Evolutionary conservation across 73 alveolate genomes (phyloP).

Genomic region (Tetrahymena malaccensis): DNA sequence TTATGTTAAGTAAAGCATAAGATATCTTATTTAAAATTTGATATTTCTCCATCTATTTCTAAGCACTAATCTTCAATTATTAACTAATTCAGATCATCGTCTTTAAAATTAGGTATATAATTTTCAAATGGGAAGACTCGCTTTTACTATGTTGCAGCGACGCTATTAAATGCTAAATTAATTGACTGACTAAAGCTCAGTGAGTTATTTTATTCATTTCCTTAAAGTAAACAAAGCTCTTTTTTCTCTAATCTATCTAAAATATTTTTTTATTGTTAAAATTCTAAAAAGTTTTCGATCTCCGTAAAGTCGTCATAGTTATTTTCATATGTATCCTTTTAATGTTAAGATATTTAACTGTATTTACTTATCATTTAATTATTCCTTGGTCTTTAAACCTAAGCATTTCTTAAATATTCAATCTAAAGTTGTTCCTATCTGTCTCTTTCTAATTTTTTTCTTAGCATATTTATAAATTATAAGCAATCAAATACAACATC

Average conservation of each 20-base stretch:
- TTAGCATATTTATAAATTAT: not conserved
- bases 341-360: not conserved
- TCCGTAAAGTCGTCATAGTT: not conserved
- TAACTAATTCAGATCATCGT: not conserved
- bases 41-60: not conserved
- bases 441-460: not conserved
- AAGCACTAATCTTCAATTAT: not conserved
- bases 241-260: not conserved
- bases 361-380: not conserved
- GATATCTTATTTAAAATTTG: not conserved
- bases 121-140: not conserved
- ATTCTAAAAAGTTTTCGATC: not conserved
- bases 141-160: not conserved
- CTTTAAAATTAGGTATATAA: not conserved
- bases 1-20: not conserved
- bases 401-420: not conserved
- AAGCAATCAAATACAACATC: not conserved
- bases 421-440: not conserved
- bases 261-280: not conserved
- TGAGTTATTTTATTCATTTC: not conserved
- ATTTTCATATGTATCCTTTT: not conserved
- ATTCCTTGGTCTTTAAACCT: not conserved
- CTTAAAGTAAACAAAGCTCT: not conserved
- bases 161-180: not conserved
- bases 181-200: not conserved